Evolutionary conservation across 768 basidiomycete species (phyloP).

Genomic region (Amanita subjunquillea): DNA sequence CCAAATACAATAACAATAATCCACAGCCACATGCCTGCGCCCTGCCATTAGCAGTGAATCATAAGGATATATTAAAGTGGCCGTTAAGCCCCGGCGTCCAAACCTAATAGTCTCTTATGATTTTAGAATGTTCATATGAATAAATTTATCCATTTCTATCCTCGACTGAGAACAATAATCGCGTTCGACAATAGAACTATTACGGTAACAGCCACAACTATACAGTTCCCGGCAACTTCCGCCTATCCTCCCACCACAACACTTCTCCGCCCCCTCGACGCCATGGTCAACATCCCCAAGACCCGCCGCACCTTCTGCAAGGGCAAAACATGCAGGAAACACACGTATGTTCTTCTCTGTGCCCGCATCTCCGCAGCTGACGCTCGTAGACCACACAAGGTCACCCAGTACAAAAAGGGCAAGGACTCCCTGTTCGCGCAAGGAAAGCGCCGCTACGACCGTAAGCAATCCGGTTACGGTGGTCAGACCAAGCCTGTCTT

Average conservation of each 20-base stretch:
- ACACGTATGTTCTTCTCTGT: slow-evolving; percentile 56
- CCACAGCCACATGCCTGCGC: too few species aligned
- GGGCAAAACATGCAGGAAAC: slow-evolving; percentile 94
- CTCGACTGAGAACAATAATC: too few species aligned
- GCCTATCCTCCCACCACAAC: slow-evolving; percentile 18
- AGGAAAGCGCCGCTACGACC: slow-evolving; percentile 99
- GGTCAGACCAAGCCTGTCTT: slow-evolving; percentile 99
- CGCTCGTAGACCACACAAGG: slow-evolving; percentile 81
- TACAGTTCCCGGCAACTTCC: slow-evolving; percentile 31
- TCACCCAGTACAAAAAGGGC: slow-evolving; percentile 99
- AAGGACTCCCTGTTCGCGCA: slow-evolving; percentile 97
- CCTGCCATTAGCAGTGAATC: too few species aligned
- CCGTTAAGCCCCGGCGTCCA: too few species aligned
- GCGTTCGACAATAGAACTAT: too few species aligned
- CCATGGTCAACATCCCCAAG: slow-evolving; percentile 97
- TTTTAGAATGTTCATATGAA: too few species aligned
- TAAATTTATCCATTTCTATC: too few species aligned
- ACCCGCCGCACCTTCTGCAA: slow-evolving; percentile 98
- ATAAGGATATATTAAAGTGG: too few species aligned
- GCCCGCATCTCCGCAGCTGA: slow-evolving; percentile 5
- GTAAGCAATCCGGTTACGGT: slow-evolving; percentile 98
- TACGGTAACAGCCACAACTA: slow-evolving; percentile 10
- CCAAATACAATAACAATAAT: too few species aligned
- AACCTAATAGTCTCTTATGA: slow-evolving; percentile 14
- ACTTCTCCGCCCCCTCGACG: slow-evolving; percentile 15